Conservation (phyloP, 768 basidiomycete species). For the Infundibulicybe gibba region DNA sequence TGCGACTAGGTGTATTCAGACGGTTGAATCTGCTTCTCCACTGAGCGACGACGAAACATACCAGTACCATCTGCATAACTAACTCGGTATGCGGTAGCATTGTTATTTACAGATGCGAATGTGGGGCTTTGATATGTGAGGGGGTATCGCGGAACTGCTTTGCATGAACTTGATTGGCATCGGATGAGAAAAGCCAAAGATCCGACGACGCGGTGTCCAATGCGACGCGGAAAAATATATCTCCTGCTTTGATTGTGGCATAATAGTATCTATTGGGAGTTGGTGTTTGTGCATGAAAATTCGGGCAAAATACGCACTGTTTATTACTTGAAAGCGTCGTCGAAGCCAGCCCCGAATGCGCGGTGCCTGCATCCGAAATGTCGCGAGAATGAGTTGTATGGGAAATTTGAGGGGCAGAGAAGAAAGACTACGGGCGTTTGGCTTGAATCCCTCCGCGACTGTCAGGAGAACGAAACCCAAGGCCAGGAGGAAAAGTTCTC, state of each 20-base stretch:
- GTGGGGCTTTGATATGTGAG: conserved; percentile 63
- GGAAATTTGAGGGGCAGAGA: neutral
- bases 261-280: conserved; percentile 58
- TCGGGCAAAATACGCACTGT: conserved; percentile 28
- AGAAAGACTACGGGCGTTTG: neutral
- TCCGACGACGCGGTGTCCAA: conserved; percentile 76
- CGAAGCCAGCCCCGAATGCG: conserved; percentile 35
- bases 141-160: conserved; percentile 64
- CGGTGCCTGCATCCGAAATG: conserved; percentile 18
- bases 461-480: too few relatives aligned
- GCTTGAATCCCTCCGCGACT: too few relatives aligned
- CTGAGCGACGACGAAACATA: conserved; percentile 26
- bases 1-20: conserved; percentile 36
- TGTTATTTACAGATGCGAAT: conserved; percentile 57
- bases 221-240: conserved; percentile 62
- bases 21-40: neutral
- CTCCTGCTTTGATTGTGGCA: conserved; percentile 54
- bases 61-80: conserved; percentile 69
- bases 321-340: conserved; percentile 44
- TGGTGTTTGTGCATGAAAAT: conserved; percentile 4
- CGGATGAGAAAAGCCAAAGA: conserved; percentile 68
- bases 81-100: conserved; percentile 54
- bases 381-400: neutral
- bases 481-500: too few relatives aligned
- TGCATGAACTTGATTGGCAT: conserved; percentile 56